These are phyloP conservation scores for Aspergillus calidoustus DNA, from an alignment of 2,329 filamentous ascomycete species.

Conservation along the genomic window DNA sequence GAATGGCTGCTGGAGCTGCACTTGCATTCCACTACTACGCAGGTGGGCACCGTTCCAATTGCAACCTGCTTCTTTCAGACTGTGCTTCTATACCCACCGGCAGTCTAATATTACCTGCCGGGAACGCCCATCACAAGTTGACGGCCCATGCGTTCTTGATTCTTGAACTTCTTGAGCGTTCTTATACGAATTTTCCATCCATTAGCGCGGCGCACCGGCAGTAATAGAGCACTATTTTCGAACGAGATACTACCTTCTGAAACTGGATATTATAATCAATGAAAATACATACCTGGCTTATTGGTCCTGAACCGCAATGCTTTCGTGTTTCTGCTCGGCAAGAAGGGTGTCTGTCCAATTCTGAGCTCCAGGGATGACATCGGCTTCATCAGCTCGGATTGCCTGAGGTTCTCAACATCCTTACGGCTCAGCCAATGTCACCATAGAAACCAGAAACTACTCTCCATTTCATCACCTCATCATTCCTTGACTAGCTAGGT, in stretches of 20 bases:
- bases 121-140: background rate
- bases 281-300: no score
- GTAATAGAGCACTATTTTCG: background rate
- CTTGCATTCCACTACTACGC: background rate
- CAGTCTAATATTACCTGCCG: background rate
- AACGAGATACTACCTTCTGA: background rate
- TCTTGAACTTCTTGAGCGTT: background rate
- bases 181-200: constrained; percentile 2
- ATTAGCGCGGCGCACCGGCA: constrained; percentile 18
- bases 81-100: background rate
- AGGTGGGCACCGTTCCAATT: background rate
- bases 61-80: background rate
- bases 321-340: no score
- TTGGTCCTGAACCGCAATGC: no score
- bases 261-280: background rate
- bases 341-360: background rate
- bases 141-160: background rate
- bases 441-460: background rate
- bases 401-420: no score
- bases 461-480: background rate
- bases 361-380: no score
- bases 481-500: background rate
- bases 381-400: no score
- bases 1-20: background rate
- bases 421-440: background rate